Conservation (phyloP, 2,329 filamentous ascomycete genomes). For the Claviceps humidiphila region DNA sequence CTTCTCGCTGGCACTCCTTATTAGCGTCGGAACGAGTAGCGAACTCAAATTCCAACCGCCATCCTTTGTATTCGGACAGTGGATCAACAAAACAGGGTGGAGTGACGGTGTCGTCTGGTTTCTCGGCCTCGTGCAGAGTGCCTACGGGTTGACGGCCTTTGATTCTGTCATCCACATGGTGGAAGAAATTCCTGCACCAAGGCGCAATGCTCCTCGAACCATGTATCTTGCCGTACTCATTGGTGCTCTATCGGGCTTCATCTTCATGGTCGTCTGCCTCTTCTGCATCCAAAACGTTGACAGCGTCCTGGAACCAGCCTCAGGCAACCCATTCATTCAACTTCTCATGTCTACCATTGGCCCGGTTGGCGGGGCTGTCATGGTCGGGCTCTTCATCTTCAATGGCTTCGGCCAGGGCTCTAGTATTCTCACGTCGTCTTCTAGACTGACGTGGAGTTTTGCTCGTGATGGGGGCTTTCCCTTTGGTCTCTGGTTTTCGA, state of each 20-base stretch:
- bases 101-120: constrained; percentile 43
- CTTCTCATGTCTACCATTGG: constrained; percentile 25
- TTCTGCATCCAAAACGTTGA: constrained; percentile 36
- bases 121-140: constrained; percentile 41
- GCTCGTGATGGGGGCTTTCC: constrained; percentile 38
- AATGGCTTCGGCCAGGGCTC: constrained; percentile 41
- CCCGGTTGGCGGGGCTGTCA: constrained; percentile 25
- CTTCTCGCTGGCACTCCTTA: constrained; percentile 36
- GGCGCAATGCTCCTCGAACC: constrained; percentile 34
- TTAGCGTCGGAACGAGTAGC: constrained; percentile 33
- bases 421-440: constrained; percentile 36
- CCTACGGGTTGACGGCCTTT: constrained; percentile 42
- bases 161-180: constrained; percentile 47
- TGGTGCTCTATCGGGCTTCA: constrained; percentile 34
- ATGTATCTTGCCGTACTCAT: constrained; percentile 38
- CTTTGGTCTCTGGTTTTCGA: constrained; percentile 30
- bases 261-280: constrained; percentile 39
- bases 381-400: constrained; percentile 40
- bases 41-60: constrained; percentile 33
- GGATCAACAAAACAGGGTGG: constrained; percentile 36
- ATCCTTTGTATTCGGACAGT: constrained; percentile 38
- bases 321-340: constrained; percentile 35
- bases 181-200: constrained; percentile 40
- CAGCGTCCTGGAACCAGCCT: constrained; percentile 23
- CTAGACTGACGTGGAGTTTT: constrained; percentile 40